These are phyloP conservation scores for Tremella mesenterica DNA, from an alignment of 768 basidiomycete genomes.

Conservation along the genomic window DNA sequence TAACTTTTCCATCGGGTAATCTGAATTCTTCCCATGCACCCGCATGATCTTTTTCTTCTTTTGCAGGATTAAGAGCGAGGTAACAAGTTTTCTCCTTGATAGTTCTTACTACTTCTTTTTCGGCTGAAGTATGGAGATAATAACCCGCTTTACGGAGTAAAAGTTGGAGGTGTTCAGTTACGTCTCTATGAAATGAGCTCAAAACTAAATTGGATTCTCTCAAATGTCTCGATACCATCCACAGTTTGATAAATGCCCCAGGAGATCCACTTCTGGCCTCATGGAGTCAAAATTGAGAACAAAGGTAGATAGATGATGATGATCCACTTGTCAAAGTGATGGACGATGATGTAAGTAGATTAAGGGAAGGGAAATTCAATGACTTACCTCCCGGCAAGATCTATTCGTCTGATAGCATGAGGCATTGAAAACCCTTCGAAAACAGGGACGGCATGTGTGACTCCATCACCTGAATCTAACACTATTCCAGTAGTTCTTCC, in stretches of 20 bases:
- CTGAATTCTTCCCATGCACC: constrained; percentile 78
- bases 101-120: constrained; percentile 89
- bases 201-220: too few species aligned
- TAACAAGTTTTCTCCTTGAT: constrained; percentile 99
- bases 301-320: too few species aligned
- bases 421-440: constrained; percentile 99
- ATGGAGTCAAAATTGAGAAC: too few species aligned
- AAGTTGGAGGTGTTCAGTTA: constrained; percentile 91
- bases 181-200: constrained; percentile 70
- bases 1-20: constrained; percentile 86
- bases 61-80: constrained; percentile 78
- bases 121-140: constrained; percentile 91
- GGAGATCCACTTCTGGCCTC: too few species aligned
- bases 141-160: constrained; percentile 89
- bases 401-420: constrained; percentile 90
- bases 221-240: too few species aligned
- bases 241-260: too few species aligned
- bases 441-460: constrained; percentile 96
- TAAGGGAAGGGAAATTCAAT: neutral
- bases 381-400: constrained; percentile 82
- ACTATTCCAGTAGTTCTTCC: constrained; percentile 99
- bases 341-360: too few species aligned
- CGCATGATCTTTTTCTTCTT: constrained; percentile 81
- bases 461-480: constrained; percentile 95
- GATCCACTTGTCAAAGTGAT: too few species aligned